phyloP scores from a whole-genome alignment of 2,329 filamentous ascomycete species.

The Ophiostoma ulmi region DNA sequence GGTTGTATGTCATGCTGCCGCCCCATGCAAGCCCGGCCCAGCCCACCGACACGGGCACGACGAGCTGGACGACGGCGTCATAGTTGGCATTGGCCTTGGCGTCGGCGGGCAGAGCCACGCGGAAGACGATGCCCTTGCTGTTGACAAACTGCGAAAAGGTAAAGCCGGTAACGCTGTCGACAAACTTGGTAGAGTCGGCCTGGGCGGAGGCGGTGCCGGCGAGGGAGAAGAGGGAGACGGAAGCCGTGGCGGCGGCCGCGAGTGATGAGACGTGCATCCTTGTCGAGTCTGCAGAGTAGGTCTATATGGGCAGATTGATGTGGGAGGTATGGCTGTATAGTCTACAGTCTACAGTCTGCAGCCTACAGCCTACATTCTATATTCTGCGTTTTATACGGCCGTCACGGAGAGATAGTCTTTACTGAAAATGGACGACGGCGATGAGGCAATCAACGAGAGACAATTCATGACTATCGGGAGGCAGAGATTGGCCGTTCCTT shows the following conservation, averaged over 20 bases:
- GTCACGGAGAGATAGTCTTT: background rate
- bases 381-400: background rate
- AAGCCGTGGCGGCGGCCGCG: background rate
- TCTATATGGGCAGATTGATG: background rate
- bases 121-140: conserved; percentile 36
- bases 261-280: background rate
- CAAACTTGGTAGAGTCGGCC: conserved; percentile 34
- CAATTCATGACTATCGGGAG: background rate
- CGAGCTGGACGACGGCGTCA: conserved; percentile 39
- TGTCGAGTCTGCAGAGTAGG: background rate
- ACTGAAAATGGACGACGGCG: background rate
- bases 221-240: background rate
- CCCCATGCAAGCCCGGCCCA: conserved; percentile 48
- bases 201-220: conserved; percentile 26
- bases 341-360: background rate
- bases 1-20: conserved; percentile 46
- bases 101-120: conserved; percentile 36
- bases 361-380: background rate
- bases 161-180: conserved; percentile 39
- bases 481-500: background rate
- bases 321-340: background rate
- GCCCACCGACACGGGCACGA: conserved; percentile 40
- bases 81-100: conserved; percentile 30
- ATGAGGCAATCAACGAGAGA: background rate
- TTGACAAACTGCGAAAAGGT: conserved; percentile 41